Base-by-base conservation (phyloP, 2,329 filamentous ascomycete species). In the Penicillium sp. region DNA sequence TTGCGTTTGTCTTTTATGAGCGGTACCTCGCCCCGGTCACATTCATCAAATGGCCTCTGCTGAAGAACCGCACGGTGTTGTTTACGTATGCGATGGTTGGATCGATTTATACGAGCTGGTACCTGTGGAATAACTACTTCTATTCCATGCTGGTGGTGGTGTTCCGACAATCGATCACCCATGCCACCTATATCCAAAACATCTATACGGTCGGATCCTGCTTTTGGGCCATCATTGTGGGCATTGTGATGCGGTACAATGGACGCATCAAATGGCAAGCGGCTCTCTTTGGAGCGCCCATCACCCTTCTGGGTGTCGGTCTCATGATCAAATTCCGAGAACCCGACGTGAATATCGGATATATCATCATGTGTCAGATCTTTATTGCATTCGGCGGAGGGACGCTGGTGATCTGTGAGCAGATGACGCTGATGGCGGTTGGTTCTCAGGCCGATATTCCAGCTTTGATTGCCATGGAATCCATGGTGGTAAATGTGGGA, bases 291-390 rank as follows among this genome's bases (percentile, higher is more conserved):
- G 70, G 76, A 32, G 71, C 69, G 7, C 75, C 75, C 1, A 48
- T 79, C 4, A 72, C 68, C 32, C 68, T 76, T 27, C 64, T 79
- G 1, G 73, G 70, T 4, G 65, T 71, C 11, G 74, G 73, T 0
- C 60, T 78, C 11, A 76, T 79, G 72, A 74, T 79, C 48, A 59
- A 74, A 40, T 77, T 77, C 65, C 72, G 75, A 9, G 64, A 39
- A 1, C 55, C 55, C 1, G 68, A 44, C 64, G 73, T 26, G 56
- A 68, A 35, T 29, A 64, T 79, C 22, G 73, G 73, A 3, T 76
- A 73, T 50, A 61, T 79, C 10, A 57, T 79, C 53, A 74, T 79
- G 71, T 75, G 71, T 43, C 73, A 80, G 49, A 69, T 79, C 42
- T 72, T 79, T 54, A 73, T 79, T 41, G 70, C 75, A 0, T 69